These are phyloP conservation scores for Talaromyces sp. DNA, from an alignment of 2,329 filamentous ascomycete genomes.

Conservation along the genomic window DNA sequence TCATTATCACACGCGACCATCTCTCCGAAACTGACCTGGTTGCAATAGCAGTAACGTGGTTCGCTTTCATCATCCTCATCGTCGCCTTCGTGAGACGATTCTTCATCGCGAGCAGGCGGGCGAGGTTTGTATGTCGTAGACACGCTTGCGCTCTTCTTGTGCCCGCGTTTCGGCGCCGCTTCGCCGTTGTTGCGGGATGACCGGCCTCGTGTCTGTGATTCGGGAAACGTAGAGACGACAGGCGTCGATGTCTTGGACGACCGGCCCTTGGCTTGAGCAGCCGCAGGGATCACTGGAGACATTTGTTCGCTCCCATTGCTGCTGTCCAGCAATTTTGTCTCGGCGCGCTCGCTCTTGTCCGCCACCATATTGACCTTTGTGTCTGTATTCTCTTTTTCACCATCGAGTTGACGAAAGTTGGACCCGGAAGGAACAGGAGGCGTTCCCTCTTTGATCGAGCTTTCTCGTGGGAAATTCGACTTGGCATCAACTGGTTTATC, in stretches of 20 bases:
- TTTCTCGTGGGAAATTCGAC: conserved; percentile 49
- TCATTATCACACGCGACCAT: conserved; percentile 78
- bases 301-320: conserved; percentile 28
- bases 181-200: conserved; percentile 30
- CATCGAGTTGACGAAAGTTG: conserved; percentile 22
- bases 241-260: conserved; percentile 38
- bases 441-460: conserved; percentile 21
- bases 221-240: conserved; percentile 29
- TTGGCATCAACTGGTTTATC: conserved; percentile 46
- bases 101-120: conserved; percentile 33
- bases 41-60: conserved; percentile 72
- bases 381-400: conserved; percentile 10
- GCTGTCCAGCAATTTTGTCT: conserved; percentile 24
- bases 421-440: conserved; percentile 31
- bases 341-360: conserved; percentile 30
- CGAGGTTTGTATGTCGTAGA: conserved; percentile 19
- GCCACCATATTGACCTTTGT: conserved; percentile 18
- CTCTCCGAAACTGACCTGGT: conserved; percentile 73
- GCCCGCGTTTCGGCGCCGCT: conserved; percentile 27
- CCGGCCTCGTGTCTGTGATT: conserved; percentile 25
- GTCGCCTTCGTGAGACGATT: conserved; percentile 44
- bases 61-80: conserved; percentile 64
- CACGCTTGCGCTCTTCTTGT: conserved; percentile 25
- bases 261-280: conserved; percentile 23
- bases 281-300: conserved; percentile 12